Conservation (phyloP, 164 flowering plant genomes). For the Dillenia suffruticosa region DNA sequence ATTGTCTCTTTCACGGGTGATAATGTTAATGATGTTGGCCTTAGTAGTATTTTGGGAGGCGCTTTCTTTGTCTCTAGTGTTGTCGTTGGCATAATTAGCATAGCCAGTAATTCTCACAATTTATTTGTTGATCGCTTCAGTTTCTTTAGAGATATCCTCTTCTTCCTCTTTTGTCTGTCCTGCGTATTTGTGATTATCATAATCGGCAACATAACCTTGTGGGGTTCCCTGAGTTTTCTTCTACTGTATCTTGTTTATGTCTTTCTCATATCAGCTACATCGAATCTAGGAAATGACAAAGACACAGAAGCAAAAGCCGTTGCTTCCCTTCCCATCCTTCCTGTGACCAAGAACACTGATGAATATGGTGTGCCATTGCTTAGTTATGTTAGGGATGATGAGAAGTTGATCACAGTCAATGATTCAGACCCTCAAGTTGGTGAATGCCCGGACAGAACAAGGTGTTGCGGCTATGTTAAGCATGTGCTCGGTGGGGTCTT, state of each 20-base stretch:
- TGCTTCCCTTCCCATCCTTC: too few species aligned
- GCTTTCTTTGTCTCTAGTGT: slow-evolving; percentile 47
- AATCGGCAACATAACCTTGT: slow-evolving; percentile 28
- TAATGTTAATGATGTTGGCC: slow-evolving; percentile 38
- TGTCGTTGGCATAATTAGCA: slow-evolving; percentile 47
- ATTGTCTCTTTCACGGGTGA: slow-evolving; percentile 42
- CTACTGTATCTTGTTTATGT: slow-evolving; percentile 43
- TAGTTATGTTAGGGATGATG: too few species aligned
- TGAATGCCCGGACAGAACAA: too few species aligned
- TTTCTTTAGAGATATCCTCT: slow-evolving; percentile 44
- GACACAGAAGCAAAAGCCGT: too few species aligned
- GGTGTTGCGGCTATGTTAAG: too few species aligned
- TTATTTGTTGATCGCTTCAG: slow-evolving; percentile 30
- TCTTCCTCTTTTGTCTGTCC: slow-evolving; percentile 34
- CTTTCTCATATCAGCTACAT: slow-evolving; percentile 23
- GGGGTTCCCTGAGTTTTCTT: slow-evolving; percentile 32
- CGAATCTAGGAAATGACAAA: too few species aligned
- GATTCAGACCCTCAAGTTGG: too few species aligned
- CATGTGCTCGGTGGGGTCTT: neutral
- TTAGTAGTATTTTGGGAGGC: slow-evolving; percentile 51
- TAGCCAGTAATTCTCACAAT: slow-evolving; percentile 13
- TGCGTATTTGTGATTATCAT: slow-evolving; percentile 30
- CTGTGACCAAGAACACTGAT: too few species aligned
- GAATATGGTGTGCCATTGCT: too few species aligned
- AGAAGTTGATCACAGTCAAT: too few species aligned